A percentile compares a stretch with the other conserved stretches of the same genome.
phyloP scores from a whole-genome alignment of 1,284 basidiomycete species.

The Amylostereum areolatum region DNA sequence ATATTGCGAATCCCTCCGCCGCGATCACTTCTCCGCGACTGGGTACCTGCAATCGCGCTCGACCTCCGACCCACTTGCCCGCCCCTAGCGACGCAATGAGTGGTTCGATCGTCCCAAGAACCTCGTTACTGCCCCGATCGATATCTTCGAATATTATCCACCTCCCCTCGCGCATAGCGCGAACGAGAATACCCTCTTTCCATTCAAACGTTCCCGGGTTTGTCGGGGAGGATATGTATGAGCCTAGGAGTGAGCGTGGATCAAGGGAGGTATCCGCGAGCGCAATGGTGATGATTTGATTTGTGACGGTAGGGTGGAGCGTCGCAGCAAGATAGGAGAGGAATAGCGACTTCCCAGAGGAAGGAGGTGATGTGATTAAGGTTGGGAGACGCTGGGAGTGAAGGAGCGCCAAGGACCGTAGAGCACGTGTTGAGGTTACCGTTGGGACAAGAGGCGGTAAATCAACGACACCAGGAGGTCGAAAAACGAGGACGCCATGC shows the following conservation, averaged over 20 bases:
- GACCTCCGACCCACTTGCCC: slow-evolving; percentile 72
- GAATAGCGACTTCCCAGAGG: slow-evolving; percentile 86
- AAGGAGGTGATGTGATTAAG: slow-evolving; percentile 84
- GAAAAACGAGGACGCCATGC: slow-evolving; percentile 59
- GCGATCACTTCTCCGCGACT: slow-evolving; percentile 67
- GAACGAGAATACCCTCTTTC: slow-evolving; percentile 92
- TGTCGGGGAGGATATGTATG: slow-evolving; percentile 85
- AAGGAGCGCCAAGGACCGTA: slow-evolving; percentile 62
- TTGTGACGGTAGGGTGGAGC: slow-evolving; percentile 51
- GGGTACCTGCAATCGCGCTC: slow-evolving; percentile 66
- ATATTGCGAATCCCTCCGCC: slow-evolving; percentile 70
- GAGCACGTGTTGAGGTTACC: slow-evolving; percentile 49
- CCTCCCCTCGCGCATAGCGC: slow-evolving; percentile 85
- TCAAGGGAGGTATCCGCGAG: slow-evolving; percentile 94
- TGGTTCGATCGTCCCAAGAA: slow-evolving; percentile 79
- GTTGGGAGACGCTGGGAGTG: slow-evolving; percentile 70
- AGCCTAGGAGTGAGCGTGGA: slow-evolving; percentile 89
- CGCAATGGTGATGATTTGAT: slow-evolving; percentile 78
- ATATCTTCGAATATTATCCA: slow-evolving; percentile 96
- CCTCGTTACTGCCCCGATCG: slow-evolving; percentile 83
- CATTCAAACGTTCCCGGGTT: slow-evolving; percentile 92
- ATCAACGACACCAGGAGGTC: slow-evolving; percentile 21
- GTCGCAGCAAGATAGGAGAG: slow-evolving; percentile 70
- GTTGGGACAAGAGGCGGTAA: slow-evolving; percentile 55
- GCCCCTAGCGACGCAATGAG: slow-evolving; percentile 75